Evolutionary conservation across 2,329 filamentous ascomycete genomes (phyloP).

Genomic region (Biscogniauxia sp.): DNA sequence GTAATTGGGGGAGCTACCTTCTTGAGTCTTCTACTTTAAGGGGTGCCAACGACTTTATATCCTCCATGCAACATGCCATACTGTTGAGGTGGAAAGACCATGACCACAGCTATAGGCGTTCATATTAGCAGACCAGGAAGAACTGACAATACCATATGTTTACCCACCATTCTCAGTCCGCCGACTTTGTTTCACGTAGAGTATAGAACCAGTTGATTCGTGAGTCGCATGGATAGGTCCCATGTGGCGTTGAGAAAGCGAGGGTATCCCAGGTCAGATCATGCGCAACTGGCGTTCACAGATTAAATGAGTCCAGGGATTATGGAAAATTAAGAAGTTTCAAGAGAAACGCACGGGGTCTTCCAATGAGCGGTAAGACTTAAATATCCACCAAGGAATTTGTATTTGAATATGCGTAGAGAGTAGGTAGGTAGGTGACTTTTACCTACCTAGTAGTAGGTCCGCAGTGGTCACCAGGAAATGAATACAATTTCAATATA

Average conservation of each 20-base stretch:
- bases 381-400: background rate
- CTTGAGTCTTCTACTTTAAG: background rate
- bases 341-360: background rate
- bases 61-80: background rate
- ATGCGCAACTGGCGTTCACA: background rate
- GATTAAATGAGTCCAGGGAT: background rate
- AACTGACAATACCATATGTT: background rate
- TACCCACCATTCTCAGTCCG: background rate
- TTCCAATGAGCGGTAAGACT: background rate
- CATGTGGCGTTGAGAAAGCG: background rate
- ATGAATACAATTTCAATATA: no score
- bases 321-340: background rate
- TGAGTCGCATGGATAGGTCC: background rate
- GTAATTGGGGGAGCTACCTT: background rate
- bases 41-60: no score
- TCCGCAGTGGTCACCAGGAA: no score
- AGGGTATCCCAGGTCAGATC: background rate
- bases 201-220: background rate
- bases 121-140: background rate
- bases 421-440: no score
- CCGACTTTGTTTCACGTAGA: background rate
- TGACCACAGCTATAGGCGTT: background rate
- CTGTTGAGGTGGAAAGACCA: background rate
- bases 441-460: no score
- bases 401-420: background rate